These are phyloP conservation scores for Albugo candida DNA, from an alignment of 352 stramenopile genomes.

Conservation along the genomic window DNA sequence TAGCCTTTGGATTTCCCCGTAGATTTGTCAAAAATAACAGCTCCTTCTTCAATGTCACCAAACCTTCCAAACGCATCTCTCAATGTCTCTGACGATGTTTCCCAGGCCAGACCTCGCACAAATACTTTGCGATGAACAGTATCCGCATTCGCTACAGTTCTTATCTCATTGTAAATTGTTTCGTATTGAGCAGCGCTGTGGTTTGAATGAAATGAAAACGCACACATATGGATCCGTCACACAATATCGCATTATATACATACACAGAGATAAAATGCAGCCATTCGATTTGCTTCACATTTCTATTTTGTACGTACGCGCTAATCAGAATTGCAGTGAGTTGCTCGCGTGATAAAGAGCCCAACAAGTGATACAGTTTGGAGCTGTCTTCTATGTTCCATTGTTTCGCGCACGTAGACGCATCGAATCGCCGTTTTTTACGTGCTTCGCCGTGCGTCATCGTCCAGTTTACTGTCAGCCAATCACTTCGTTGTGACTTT, in stretches of 20 bases:
- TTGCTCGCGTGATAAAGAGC: slow-evolving; percentile 36
- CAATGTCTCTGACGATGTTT: slow-evolving; percentile 28
- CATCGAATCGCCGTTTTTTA: no score
- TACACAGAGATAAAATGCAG: no score
- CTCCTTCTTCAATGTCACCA: slow-evolving; percentile 32
- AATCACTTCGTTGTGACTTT: no score
- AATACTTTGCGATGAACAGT: slow-evolving; percentile 51
- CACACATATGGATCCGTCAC: background rate
- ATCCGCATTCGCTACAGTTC: slow-evolving; percentile 25
- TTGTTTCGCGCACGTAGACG: no score
- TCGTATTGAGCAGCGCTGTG: slow-evolving; percentile 38
- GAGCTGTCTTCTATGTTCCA: no score
- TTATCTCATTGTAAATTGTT: slow-evolving; percentile 35
- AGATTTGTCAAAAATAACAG: slow-evolving; percentile 39
- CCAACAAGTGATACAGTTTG: slow-evolving; percentile 12
- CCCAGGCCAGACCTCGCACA: slow-evolving; percentile 36
- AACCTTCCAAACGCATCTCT: slow-evolving; percentile 27
- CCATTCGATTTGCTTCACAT: background rate
- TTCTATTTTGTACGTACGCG: slow-evolving; percentile 21
- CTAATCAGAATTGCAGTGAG: slow-evolving; percentile 39
- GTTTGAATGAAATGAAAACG: slow-evolving; percentile 2
- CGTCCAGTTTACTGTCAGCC: no score
- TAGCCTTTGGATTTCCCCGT: slow-evolving; percentile 39
- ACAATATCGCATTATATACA: no score
- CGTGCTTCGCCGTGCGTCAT: no score